Evolutionary conservation across 2,329 filamentous ascomycete species (phyloP).

Genomic region (Nothomitra cinnamomea): DNA sequence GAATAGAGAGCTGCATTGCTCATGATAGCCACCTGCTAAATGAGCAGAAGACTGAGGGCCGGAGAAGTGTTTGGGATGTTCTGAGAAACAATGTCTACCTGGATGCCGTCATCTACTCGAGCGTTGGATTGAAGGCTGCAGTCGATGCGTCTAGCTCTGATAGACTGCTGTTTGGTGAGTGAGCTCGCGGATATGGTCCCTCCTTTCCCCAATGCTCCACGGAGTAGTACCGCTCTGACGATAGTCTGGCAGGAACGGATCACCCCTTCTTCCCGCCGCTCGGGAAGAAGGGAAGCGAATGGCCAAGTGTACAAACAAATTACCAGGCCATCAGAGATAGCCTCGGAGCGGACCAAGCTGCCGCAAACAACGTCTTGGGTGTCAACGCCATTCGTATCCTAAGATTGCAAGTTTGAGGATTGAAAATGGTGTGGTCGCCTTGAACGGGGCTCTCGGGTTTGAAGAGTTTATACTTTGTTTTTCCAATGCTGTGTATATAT

Average conservation of each 20-base stretch:
- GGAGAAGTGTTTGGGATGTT: constrained; percentile 44
- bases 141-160: constrained; percentile 50
- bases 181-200: no score
- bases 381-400: constrained; percentile 40
- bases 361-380: constrained; percentile 38
- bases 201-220: not conserved
- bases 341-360: constrained; percentile 28
- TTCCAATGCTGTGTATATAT: no score
- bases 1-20: constrained; percentile 72
- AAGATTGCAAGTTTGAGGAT: constrained; percentile 3
- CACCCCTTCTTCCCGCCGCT: constrained; percentile 76
- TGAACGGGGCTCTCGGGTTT: not conserved
- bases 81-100: constrained; percentile 65
- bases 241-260: constrained; percentile 38
- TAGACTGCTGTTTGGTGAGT: constrained; percentile 53
- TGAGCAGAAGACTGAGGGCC: constrained; percentile 38
- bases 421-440: not conserved
- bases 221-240: not conserved
- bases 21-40: constrained; percentile 63
- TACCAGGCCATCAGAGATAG: constrained; percentile 36
- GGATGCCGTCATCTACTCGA: constrained; percentile 72
- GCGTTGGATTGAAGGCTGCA: constrained; percentile 54
- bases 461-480: no score
- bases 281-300: constrained; percentile 42
- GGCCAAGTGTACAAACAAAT: constrained; percentile 51